Percentiles rank a stretch among this genome's conserved stretches.
Evolutionary conservation across 1,284 basidiomycete genomes (phyloP).

Genomic region (Abortiporus biennis): DNA sequence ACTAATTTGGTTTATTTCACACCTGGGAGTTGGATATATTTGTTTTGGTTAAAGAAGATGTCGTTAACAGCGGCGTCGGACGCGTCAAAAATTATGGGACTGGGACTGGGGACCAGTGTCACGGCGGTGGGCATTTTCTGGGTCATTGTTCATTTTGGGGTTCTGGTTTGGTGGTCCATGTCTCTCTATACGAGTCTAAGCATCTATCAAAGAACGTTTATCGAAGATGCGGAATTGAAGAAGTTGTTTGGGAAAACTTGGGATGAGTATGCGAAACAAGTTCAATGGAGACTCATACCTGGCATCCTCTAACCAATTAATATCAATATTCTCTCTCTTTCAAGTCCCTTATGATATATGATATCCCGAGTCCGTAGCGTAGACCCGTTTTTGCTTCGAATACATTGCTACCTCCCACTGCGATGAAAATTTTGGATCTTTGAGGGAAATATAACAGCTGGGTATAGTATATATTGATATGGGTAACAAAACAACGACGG

Average conservation of each 20-base stretch:
- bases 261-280: constrained; percentile 44
- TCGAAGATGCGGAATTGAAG: constrained; percentile 48
- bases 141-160: constrained; percentile 17
- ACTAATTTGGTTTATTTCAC: constrained; percentile 17
- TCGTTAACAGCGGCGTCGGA: neutral
- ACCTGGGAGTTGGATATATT: constrained; percentile 21
- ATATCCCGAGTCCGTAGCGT: no score
- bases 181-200: constrained; percentile 19
- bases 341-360: no score
- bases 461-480: no score
- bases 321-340: no score
- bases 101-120: no score
- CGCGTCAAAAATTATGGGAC: constrained; percentile 25
- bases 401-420: no score
- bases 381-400: no score
- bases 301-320: constrained; percentile 32
- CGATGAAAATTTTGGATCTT: no score
- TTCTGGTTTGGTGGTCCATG: constrained; percentile 21
- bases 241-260: constrained; percentile 45
- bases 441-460: no score
- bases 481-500: no score
- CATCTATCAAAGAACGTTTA: constrained; percentile 18
- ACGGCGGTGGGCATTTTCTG: no score
- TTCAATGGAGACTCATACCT: constrained; percentile 49
- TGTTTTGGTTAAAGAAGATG: no score